phyloP scores from a whole-genome alignment of 345 rosid genomes.

The Brassica nigra region DNA sequence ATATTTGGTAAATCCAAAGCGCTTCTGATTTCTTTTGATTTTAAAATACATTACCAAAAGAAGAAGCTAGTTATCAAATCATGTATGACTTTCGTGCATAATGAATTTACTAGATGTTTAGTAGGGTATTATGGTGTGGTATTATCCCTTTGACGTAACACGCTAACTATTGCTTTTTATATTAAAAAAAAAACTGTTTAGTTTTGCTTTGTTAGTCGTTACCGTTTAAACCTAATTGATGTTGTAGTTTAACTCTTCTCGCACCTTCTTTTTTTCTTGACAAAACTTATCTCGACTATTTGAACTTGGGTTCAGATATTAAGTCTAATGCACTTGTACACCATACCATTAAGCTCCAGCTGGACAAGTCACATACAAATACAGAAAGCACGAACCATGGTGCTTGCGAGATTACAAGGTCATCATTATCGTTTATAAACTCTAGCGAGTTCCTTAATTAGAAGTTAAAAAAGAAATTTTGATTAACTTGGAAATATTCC shows the following conservation, averaged over 20 bases:
- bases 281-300: neutral
- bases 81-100: conserved; percentile 17
- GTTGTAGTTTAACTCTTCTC: neutral
- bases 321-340: neutral
- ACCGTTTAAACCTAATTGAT: neutral
- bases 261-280: too few relatives aligned
- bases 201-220: neutral
- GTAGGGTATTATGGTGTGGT: neutral
- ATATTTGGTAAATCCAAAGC: conserved; percentile 19
- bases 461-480: too few relatives aligned
- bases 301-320: neutral
- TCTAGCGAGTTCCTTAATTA: too few relatives aligned
- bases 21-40: neutral
- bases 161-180: neutral
- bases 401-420: neutral
- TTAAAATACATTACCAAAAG: conserved; percentile 4
- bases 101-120: neutral
- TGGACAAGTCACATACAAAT: neutral
- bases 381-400: neutral
- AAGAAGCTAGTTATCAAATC: conserved; percentile 29
- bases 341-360: neutral
- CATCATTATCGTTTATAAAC: too few relatives aligned
- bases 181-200: neutral
- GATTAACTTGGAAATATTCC: too few relatives aligned
- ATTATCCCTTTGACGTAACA: conserved; percentile 10